Conservation (phyloP, 2,329 filamentous ascomycete species). For the Diaporthe destruens region DNA sequence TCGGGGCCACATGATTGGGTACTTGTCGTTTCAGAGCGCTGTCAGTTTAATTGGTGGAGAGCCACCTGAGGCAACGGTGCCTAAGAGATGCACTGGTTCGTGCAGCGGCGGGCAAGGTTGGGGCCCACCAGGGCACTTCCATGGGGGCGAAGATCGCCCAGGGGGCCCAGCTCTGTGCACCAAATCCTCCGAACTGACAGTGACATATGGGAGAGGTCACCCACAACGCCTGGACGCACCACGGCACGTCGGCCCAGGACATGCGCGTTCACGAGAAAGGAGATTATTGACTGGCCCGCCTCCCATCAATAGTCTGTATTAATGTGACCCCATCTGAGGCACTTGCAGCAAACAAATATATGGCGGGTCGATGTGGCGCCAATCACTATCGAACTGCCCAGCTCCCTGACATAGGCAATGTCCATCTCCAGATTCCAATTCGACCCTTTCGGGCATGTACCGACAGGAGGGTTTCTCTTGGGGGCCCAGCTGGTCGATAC, state of each 20-base stretch:
- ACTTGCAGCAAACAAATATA: slow-evolving; percentile 36
- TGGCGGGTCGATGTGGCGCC: slow-evolving; percentile 32
- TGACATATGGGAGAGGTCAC: slow-evolving; percentile 33
- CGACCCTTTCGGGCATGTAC: slow-evolving; percentile 36
- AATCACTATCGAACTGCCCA: slow-evolving; percentile 25
- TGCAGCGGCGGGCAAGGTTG: slow-evolving; percentile 30
- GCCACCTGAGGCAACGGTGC: slow-evolving; percentile 38
- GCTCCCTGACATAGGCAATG: slow-evolving; percentile 34
- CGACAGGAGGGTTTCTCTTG: slow-evolving; percentile 35
- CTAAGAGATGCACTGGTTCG: slow-evolving; percentile 26
- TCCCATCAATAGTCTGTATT: slow-evolving; percentile 30
- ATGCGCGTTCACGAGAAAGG: slow-evolving; percentile 30
- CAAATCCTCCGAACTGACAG: slow-evolving; percentile 33
- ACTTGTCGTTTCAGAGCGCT: slow-evolving; percentile 38
- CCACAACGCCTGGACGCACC: slow-evolving; percentile 29
- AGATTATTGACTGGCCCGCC: slow-evolving; percentile 32
- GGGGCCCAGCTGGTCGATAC: slow-evolving; percentile 34
- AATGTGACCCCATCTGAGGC: slow-evolving; percentile 32
- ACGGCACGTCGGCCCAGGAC: slow-evolving; percentile 34
- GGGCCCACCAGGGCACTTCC: slow-evolving; percentile 27
- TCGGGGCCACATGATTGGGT: slow-evolving; percentile 35
- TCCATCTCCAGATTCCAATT: slow-evolving; percentile 30
- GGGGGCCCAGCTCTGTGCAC: slow-evolving; percentile 30
- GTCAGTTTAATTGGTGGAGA: slow-evolving; percentile 38
- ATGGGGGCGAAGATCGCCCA: slow-evolving; percentile 35